Conservation (phyloP, 108 stramenopile species). For the Cyclostephanos invisitatus region DNA sequence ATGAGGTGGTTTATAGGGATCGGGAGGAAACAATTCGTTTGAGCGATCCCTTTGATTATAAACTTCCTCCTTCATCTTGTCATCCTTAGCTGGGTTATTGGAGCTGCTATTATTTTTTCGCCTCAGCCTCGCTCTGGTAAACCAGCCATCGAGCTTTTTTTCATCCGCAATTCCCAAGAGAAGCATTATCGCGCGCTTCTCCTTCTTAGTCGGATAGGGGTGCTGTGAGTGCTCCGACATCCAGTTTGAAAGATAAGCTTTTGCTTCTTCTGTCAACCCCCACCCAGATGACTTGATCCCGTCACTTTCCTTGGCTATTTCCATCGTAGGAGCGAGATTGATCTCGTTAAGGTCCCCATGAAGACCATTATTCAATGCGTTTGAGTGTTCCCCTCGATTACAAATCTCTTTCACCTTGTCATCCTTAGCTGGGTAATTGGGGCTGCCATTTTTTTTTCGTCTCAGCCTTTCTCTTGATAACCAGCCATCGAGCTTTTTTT, state of each 20-base stretch:
- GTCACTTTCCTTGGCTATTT: neutral
- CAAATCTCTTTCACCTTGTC: neutral
- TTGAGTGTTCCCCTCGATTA: conserved; percentile 6
- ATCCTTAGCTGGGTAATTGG: conserved; percentile 5
- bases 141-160: conserved; percentile 39
- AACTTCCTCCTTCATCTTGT: neutral
- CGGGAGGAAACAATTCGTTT: no score
- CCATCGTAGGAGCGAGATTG: neutral
- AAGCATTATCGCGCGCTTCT: conserved; percentile 37
- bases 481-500: conserved; percentile 37
- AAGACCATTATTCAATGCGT: no score
- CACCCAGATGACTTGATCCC: neutral
- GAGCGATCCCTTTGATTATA: conserved; percentile 5
- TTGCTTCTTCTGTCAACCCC: conserved; percentile 34
- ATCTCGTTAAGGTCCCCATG: no score
- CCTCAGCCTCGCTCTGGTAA: conserved; percentile 22
- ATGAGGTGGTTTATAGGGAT: neutral
- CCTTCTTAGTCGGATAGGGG: conserved; percentile 41
- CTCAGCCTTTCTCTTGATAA: conserved; percentile 26
- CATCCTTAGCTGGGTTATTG: conserved; percentile 2
- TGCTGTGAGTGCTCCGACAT: conserved; percentile 28
- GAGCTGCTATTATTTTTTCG: neutral
- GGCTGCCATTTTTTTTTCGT: neutral
- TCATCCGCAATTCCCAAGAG: conserved; percentile 25
- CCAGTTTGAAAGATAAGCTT: conserved; percentile 41